phyloP scores from a whole-genome alignment of 371 early-diverging fungal genomes.

The Rhizomucor miehei region DNA sequence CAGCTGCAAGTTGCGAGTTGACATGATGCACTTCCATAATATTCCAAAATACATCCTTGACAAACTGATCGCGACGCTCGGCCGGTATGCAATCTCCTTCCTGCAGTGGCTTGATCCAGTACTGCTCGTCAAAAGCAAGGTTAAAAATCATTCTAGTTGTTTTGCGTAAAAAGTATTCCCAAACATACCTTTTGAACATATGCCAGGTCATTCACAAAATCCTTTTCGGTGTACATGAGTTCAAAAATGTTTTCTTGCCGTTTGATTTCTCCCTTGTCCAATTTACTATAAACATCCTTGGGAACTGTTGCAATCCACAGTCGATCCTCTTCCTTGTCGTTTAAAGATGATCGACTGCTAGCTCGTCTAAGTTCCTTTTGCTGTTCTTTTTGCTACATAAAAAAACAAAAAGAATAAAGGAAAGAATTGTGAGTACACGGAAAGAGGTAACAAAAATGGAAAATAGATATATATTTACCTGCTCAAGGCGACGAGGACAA shows the following conservation, averaged over 20 bases:
- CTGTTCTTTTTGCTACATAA: background rate
- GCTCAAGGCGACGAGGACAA: constrained; percentile 78
- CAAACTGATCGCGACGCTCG: constrained; percentile 60
- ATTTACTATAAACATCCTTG: constrained; percentile 65
- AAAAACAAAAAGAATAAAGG: background rate
- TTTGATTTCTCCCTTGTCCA: constrained; percentile 75
- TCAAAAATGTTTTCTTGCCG: constrained; percentile 95
- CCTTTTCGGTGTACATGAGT: constrained; percentile 86
- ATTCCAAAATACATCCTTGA: constrained; percentile 81
- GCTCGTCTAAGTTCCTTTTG: constrained; percentile 8
- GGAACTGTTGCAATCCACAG: constrained; percentile 68
- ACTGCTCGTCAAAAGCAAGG: constrained; percentile 19
- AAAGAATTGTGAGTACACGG: background rate
- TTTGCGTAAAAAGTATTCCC: background rate
- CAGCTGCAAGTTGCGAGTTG: constrained; percentile 64
- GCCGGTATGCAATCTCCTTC: constrained; percentile 57
- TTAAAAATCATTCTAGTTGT: background rate
- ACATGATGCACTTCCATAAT: constrained; percentile 67
- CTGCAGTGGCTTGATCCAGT: constrained; percentile 75
- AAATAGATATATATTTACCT: constrained; percentile 16
- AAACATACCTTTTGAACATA: constrained; percentile 55
- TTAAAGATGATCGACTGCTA: constrained; percentile 15
- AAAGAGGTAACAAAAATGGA: background rate
- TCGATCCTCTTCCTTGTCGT: constrained; percentile 27
- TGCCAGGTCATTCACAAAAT: constrained; percentile 81